Percentiles rank a stretch among this genome's conserved stretches.
Evolutionary conservation across 768 basidiomycete genomes (phyloP).

Genomic region (Suillus spraguei): DNA sequence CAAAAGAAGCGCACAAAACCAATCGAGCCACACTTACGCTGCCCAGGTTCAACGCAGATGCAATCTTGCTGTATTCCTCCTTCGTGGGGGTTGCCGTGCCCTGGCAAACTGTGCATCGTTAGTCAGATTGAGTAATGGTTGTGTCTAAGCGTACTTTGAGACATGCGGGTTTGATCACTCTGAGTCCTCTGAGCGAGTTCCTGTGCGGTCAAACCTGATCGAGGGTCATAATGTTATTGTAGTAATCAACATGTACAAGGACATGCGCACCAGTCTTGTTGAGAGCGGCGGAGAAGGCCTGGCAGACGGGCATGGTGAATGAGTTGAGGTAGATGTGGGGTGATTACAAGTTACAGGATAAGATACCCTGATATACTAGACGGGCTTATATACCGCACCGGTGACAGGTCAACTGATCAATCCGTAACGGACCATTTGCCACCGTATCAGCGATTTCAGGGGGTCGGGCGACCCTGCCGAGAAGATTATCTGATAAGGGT

Average conservation of each 20-base stretch:
- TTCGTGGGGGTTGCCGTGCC: conserved; percentile 44
- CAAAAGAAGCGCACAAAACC: neutral
- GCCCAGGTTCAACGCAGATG: conserved; percentile 35
- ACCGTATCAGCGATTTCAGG: neutral
- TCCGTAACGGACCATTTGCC: neutral
- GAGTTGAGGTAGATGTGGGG: conserved; percentile 1
- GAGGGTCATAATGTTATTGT: neutral
- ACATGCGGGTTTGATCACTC: neutral
- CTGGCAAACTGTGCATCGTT: conserved; percentile 45
- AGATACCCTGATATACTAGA: neutral
- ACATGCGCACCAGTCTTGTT: neutral
- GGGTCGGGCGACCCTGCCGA: neutral
- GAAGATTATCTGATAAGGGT: conserved; percentile 1
- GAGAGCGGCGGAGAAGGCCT: conserved; percentile 4
- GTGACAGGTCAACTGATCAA: neutral
- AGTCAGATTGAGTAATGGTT: neutral
- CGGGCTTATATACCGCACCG: neutral
- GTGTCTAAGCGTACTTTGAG: neutral
- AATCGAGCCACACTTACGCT: conserved; percentile 20
- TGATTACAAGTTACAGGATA: conserved; percentile 1
- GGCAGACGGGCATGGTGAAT: neutral
- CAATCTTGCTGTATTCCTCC: conserved; percentile 52
- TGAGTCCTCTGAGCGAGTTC: neutral
- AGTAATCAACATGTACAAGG: neutral
- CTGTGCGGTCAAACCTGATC: neutral